These are phyloP conservation scores for Cairneyella variabilis DNA, from an alignment of 495 filamentous ascomycete species.

Conservation along the genomic window DNA sequence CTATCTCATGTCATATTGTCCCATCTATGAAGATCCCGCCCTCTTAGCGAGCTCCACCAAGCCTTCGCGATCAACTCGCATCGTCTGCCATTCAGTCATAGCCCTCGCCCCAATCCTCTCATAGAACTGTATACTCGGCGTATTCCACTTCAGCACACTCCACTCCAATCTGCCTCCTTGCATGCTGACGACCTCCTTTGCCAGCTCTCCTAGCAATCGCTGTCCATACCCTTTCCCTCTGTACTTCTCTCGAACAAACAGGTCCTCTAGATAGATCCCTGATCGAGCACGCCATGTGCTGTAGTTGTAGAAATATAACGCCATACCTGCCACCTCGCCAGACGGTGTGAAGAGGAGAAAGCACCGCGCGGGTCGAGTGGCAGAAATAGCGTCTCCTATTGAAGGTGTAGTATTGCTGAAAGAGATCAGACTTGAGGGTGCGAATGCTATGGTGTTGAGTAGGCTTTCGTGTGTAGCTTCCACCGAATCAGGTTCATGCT, in stretches of 20 bases:
- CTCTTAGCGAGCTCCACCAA: constrained; percentile 56
- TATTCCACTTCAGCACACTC: constrained; percentile 90
- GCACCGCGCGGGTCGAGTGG: constrained; percentile 25
- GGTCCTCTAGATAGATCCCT: constrained; percentile 92
- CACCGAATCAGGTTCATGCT: constrained; percentile 65
- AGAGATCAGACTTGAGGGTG: constrained; percentile 43
- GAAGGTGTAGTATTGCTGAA: constrained; percentile 27
- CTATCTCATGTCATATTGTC: not conserved
- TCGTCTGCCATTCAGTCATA: constrained; percentile 86
- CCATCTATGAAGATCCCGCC: constrained; percentile 7
- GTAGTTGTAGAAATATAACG: constrained; percentile 57
- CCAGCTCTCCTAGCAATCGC: constrained; percentile 68
- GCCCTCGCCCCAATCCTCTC: constrained; percentile 65
- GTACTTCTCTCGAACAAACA: constrained; percentile 72
- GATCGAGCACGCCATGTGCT: constrained; percentile 79
- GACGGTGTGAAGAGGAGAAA: constrained; percentile 41
- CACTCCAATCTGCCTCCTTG: constrained; percentile 80
- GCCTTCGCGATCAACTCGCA: constrained; percentile 78
- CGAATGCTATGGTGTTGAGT: constrained; percentile 63
- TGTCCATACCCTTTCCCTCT: constrained; percentile 77
- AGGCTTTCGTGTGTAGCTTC: constrained; percentile 75
- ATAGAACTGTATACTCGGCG: constrained; percentile 86
- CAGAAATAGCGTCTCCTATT: constrained; percentile 30
- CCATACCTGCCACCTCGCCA: constrained; percentile 47
- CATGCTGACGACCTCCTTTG: constrained; percentile 67